These are phyloP conservation scores for Poa annua DNA, from an alignment of 176 grass and related monocot species.

Conservation along the genomic window DNA sequence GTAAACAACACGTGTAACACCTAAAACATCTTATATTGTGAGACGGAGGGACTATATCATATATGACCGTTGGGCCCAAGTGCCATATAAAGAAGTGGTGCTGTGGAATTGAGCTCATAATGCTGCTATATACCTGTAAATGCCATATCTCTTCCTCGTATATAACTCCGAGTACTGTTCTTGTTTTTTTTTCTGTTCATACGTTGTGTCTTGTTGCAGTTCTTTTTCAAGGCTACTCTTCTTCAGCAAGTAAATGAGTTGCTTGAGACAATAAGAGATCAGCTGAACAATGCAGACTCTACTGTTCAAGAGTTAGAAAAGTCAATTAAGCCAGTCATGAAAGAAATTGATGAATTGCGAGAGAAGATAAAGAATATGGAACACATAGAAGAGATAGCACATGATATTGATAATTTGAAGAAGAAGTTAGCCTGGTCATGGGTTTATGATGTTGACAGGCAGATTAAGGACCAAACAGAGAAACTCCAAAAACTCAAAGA, in stretches of 20 bases:
- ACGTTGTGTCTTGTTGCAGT: conserved; percentile 56
- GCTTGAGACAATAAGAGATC: conserved; percentile 62
- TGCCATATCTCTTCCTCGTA: neutral
- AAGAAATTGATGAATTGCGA: conserved; percentile 74
- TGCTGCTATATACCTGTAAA: conserved; percentile 19
- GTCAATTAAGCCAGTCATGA: conserved; percentile 66
- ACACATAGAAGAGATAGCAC: conserved; percentile 90
- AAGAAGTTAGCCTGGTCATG: conserved; percentile 94
- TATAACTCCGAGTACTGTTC: conserved; percentile 25
- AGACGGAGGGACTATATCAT: neutral
- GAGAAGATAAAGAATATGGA: conserved; percentile 94
- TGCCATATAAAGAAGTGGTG: conserved; percentile 13
- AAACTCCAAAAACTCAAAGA: conserved; percentile 82
- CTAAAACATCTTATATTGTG: too few relatives aligned
- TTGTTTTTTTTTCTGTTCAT: neutral
- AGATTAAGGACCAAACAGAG: conserved; percentile 62
- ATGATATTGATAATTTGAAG: conserved; percentile 72
- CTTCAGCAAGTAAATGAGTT: conserved; percentile 93
- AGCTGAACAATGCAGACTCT: conserved; percentile 51
- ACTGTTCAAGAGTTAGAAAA: conserved; percentile 74
- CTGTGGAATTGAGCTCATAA: conserved; percentile 26
- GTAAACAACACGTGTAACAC: too few relatives aligned
- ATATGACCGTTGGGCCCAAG: conserved; percentile 15
- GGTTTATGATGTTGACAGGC: conserved; percentile 80
- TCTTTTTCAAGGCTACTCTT: conserved; percentile 98